Base-by-base conservation (phyloP, 2,329 filamentous ascomycete genomes). In the Coleophoma crateriformis region DNA sequence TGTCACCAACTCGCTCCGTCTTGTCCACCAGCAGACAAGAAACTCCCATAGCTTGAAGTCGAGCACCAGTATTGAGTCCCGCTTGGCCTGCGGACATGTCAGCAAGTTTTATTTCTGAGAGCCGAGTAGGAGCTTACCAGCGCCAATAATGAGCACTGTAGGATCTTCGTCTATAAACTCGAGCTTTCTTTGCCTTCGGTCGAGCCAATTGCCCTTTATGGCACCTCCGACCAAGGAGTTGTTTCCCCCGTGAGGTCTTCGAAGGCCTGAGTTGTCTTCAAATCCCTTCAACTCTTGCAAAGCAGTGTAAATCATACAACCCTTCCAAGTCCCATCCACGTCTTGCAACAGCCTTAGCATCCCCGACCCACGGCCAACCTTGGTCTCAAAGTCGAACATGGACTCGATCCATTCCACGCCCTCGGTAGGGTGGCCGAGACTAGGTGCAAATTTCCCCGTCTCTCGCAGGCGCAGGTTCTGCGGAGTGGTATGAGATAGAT, bases 231-330 rank as follows among this genome's bases (percentile, higher is more conserved):
- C 17, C 40, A 49, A 45, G 15, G 51, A 50, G 54, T 83, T 78
- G 37, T 67, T 61, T 8, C 66, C 73, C 0, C 76, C 75, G 41
- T 67, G 64, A 0, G 74, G 69, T 50, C 76, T 63, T 33, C 62
- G 62, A 3, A 51, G 51, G 7, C 65, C 61, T 1, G 63, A 54
- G 2, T 52, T 48, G 54, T 86, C 79, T 48, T 80, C 74, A 45
- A 74, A 67, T 0, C 74, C 77, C 5, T 69, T 75, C 7, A 87
- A 56, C 33, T 77, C 74, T 1, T 71, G 58, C 5, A 88, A 66
- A 0, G 71, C 68, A 0, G 83, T 87, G 60, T 80, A 86, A 0
- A 87, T 57, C 3, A 79, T 81, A 54, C 78, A 84, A 1, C 82
- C 76, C 58, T 81, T 82, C 81, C 81, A 87, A 7, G 62, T 52